Evolutionary conservation across 2,329 filamentous ascomycete genomes (phyloP).

Genomic region (Sporothrix globosa): DNA sequence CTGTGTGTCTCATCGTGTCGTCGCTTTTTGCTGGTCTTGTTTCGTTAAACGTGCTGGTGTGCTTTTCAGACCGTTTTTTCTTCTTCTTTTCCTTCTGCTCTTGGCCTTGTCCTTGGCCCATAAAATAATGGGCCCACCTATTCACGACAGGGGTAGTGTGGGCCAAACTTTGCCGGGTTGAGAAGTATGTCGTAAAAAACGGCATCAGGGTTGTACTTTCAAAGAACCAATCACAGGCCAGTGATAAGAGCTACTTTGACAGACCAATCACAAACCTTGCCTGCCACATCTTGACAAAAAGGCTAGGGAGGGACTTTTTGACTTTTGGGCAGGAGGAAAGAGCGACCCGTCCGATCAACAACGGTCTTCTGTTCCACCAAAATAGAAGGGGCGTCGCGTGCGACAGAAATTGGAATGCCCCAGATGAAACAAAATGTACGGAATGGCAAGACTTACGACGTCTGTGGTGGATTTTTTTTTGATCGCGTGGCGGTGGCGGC

Average conservation of each 20-base stretch:
- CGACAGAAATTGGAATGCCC: neutral
- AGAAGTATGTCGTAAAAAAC: neutral
- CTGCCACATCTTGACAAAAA: neutral
- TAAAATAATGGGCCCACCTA: neutral
- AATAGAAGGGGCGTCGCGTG: neutral
- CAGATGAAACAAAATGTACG: neutral
- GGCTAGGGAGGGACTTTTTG: neutral
- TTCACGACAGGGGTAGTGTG: constrained; percentile 9
- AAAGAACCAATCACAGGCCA: constrained; percentile 13
- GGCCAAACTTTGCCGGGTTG: constrained; percentile 23
- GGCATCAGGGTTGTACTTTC: neutral
- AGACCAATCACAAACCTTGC: constrained; percentile 23
- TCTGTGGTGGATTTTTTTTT: too few relatives aligned
- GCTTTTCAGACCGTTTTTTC: neutral
- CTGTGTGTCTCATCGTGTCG: too few relatives aligned
- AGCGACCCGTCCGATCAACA: neutral
- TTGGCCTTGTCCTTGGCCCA: neutral
- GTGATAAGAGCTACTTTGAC: constrained; percentile 28
- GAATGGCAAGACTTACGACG: neutral
- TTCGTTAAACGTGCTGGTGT: too few relatives aligned
- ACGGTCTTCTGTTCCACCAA: neutral
- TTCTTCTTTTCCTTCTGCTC: neutral
- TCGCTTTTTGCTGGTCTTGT: too few relatives aligned
- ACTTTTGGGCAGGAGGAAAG: neutral
- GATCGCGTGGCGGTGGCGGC: constrained; percentile 22